Evolutionary conservation across 1,284 basidiomycete genomes (phyloP).

Genomic region (Wolfiporia cocos): DNA sequence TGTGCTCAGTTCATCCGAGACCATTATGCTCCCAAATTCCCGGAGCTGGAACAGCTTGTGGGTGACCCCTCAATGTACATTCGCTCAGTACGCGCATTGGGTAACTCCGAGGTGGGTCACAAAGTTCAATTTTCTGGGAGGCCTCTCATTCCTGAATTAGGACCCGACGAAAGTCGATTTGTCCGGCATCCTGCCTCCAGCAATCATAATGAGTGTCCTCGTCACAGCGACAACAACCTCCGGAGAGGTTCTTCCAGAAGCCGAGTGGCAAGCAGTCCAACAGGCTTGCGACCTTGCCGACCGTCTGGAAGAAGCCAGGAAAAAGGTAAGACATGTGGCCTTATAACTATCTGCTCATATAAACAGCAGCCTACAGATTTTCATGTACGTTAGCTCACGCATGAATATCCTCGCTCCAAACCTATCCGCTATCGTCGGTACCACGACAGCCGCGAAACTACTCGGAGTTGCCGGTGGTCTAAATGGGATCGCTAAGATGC

Average conservation of each 20-base stretch:
- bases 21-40: slow-evolving; percentile 94
- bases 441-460: slow-evolving; percentile 95
- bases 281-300: slow-evolving; percentile 87
- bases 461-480: slow-evolving; percentile 96
- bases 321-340: slow-evolving; percentile 48
- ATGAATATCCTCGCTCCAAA: slow-evolving; percentile 99
- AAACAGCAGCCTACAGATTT: slow-evolving; percentile 53
- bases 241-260: slow-evolving; percentile 66
- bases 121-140: too few species aligned
- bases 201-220: slow-evolving; percentile 93
- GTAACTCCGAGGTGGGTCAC: slow-evolving; percentile 65
- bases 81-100: slow-evolving; percentile 83
- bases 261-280: slow-evolving; percentile 78
- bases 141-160: slow-evolving; percentile 24
- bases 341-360: background rate
- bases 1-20: slow-evolving; percentile 86
- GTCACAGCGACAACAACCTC: slow-evolving; percentile 92
- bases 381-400: slow-evolving; percentile 97
- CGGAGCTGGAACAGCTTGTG: slow-evolving; percentile 94
- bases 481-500: slow-evolving; percentile 88
- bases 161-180: slow-evolving; percentile 84
- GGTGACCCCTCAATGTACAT: slow-evolving; percentile 92
- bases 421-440: slow-evolving; percentile 96
- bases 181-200: slow-evolving; percentile 79
- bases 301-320: slow-evolving; percentile 82